These are phyloP conservation scores for Rutstroemia sp. DNA, from an alignment of 2,329 filamentous ascomycete species.

Conservation along the genomic window DNA sequence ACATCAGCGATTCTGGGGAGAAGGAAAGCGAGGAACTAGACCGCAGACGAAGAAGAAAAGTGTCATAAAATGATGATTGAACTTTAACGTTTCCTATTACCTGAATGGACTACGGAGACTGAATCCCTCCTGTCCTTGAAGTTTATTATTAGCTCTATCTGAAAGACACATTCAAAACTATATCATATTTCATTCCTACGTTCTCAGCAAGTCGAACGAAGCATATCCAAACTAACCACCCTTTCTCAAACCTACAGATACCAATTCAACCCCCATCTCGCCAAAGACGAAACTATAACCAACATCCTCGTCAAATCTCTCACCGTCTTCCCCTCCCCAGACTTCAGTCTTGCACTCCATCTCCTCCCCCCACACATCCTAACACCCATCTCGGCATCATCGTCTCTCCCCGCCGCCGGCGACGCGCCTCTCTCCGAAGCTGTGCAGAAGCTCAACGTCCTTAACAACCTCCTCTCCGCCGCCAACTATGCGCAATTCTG, in stretches of 20 bases:
- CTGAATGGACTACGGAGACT: constrained; percentile 56
- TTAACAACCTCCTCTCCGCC: constrained; percentile 75
- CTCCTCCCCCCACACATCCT: constrained; percentile 83
- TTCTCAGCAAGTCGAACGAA: constrained; percentile 8
- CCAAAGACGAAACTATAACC: constrained; percentile 94
- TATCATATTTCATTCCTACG: not conserved
- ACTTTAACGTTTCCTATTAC: constrained; percentile 97
- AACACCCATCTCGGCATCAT: constrained; percentile 45
- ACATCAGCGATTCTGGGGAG: too few species aligned
- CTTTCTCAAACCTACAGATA: constrained; percentile 54
- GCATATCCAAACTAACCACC: not conserved
- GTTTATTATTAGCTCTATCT: constrained; percentile 72
- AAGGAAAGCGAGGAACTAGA: too few species aligned
- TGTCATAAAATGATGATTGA: constrained; percentile 60
- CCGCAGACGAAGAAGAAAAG: constrained; percentile 1
- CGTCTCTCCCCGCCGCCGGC: constrained; percentile 44
- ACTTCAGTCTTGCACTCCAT: constrained; percentile 90
- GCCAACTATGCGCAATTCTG: constrained; percentile 92
- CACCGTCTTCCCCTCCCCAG: constrained; percentile 91
- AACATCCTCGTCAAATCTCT: constrained; percentile 98
- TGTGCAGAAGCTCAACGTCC: constrained; percentile 58
- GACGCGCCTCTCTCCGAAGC: constrained; percentile 75
- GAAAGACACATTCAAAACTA: constrained; percentile 36
- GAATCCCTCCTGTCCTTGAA: constrained; percentile 57
- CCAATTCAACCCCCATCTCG: constrained; percentile 98